Base-by-base conservation (phyloP, 2,329 filamentous ascomycete genomes). In the Botrytis sinoallii region DNA sequence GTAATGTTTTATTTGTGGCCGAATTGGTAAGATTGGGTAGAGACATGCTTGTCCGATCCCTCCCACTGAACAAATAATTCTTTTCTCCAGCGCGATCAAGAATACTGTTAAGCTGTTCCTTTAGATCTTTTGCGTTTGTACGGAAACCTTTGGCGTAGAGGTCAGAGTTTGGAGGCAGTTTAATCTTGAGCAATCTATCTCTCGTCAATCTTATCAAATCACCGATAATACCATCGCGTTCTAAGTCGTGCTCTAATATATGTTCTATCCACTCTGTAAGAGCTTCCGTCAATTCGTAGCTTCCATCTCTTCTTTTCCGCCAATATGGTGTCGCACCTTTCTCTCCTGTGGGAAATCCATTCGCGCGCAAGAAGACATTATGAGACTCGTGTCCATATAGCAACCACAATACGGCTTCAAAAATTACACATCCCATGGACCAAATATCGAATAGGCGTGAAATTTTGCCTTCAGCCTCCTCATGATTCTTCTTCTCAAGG, bases 401-500 rank as follows among this genome's bases (percentile, higher is more conserved):
- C n/a, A 71, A 52, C 44, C 69, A 71, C 29, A 65, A 38, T 16
- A 65, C n/a, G 25, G 44, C 29, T 29, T 71, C 70, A 64, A 66
- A 66, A 8, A 71, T 66, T 32, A 71, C 46, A n/a, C 44, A 42
- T 10, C 44, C 44, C 32, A 71, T 71, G 14, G 44, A 66, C 70
- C 70, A 71, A 8, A 66, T 55, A 29, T 71, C 59, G 9, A 32
- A 71, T 25, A 71, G 25, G n/a, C 60, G 64, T 52, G 64, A 66
- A 12, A 52, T 52, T 22, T 52, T 66, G 14, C 29, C 64, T 35
- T 38, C 20, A 9, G 44, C 64, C 6, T 66, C 35, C 1, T 52
- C 44, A 1, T 66, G 64, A n/a, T 66, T 38, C 1, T 14, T 38
- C 6, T 35, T n/a, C 44, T 66, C 64, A 1, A 66, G 44, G 38